Evolutionary conservation across 495 filamentous ascomycete species (phyloP).

Genomic region (Neurospora tetraspora): DNA sequence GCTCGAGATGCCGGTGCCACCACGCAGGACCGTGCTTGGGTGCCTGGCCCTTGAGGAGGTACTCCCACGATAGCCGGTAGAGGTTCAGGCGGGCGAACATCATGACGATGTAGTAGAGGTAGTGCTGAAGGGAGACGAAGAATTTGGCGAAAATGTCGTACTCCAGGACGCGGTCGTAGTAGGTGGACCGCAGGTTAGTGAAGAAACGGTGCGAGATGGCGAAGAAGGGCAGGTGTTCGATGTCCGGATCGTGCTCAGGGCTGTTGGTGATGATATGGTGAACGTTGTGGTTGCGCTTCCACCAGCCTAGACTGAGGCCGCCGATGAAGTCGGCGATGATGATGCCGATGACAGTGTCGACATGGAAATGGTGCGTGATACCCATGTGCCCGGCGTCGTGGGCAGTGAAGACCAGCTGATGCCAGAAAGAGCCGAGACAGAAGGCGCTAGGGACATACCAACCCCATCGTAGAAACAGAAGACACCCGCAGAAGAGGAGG

Average conservation of each 20-base stretch:
- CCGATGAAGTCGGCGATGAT: slow-evolving; percentile 85
- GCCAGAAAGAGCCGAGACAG: slow-evolving; percentile 82
- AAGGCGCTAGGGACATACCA: slow-evolving; percentile 71
- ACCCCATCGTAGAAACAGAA: slow-evolving; percentile 53
- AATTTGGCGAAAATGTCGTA: slow-evolving; percentile 70
- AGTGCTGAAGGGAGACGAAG: slow-evolving; percentile 65
- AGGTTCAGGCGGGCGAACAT: slow-evolving; percentile 87
- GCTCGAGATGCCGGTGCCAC: slow-evolving; percentile 85
- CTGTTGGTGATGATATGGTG: slow-evolving; percentile 97
- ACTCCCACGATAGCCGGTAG: slow-evolving; percentile 74
- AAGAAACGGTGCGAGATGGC: slow-evolving; percentile 86
- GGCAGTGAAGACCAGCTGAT: slow-evolving; percentile 88
- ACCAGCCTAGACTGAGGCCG: slow-evolving; percentile 89
- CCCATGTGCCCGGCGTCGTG: slow-evolving; percentile 98
- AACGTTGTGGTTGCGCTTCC: slow-evolving; percentile 96
- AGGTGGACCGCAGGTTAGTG: slow-evolving; percentile 65
- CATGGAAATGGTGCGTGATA: slow-evolving; percentile 80
- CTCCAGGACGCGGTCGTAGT: slow-evolving; percentile 78
- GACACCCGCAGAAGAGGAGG: slow-evolving; percentile 52
- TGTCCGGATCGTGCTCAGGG: slow-evolving; percentile 95
- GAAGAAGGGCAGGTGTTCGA: slow-evolving; percentile 93
- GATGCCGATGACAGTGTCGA: slow-evolving; percentile 79
- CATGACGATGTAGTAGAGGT: slow-evolving; percentile 80
- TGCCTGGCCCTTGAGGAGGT: slow-evolving; percentile 63
- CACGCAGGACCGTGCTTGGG: slow-evolving; percentile 74